Evolutionary conservation across 768 basidiomycete genomes (phyloP).

Genomic region (Mycena vulgaris): DNA sequence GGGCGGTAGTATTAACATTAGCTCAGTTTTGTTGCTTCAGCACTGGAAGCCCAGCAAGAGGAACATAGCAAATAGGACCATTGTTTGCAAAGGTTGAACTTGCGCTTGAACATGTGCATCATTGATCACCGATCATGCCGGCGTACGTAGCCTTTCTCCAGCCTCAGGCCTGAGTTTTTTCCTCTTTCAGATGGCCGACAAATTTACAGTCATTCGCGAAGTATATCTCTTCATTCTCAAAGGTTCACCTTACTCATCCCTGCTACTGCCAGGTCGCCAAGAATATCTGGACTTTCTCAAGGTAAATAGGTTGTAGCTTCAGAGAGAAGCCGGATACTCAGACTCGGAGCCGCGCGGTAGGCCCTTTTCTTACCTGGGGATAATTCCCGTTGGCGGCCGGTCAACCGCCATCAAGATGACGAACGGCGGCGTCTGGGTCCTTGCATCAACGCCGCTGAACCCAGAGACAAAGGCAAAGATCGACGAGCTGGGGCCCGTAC

Average conservation of each 20-base stretch:
- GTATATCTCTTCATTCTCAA: background rate
- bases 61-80: too few relatives aligned
- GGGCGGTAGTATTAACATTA: too few relatives aligned
- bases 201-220: slow-evolving; percentile 28
- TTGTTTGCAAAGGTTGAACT: too few relatives aligned
- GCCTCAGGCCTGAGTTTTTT: background rate
- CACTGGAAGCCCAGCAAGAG: too few relatives aligned
- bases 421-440: slow-evolving; percentile 82
- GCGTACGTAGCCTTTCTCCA: too few relatives aligned
- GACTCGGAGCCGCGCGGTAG: slow-evolving; percentile 48
- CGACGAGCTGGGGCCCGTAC: slow-evolving; percentile 77
- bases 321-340: background rate
- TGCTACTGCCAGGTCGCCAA: slow-evolving; percentile 18
- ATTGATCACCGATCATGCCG: too few relatives aligned
- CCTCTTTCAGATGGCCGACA: background rate
- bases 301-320: slow-evolving; percentile 17
- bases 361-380: slow-evolving; percentile 76
- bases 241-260: background rate
- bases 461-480: slow-evolving; percentile 75
- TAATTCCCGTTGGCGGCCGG: slow-evolving; percentile 85
- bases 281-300: slow-evolving; percentile 36
- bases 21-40: too few relatives aligned
- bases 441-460: slow-evolving; percentile 83
- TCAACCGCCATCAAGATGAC: slow-evolving; percentile 84
- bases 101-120: too few relatives aligned